Evolutionary conservation across 352 stramenopile genomes (phyloP).

Genomic region (Thalassiosira delicatula): DNA sequence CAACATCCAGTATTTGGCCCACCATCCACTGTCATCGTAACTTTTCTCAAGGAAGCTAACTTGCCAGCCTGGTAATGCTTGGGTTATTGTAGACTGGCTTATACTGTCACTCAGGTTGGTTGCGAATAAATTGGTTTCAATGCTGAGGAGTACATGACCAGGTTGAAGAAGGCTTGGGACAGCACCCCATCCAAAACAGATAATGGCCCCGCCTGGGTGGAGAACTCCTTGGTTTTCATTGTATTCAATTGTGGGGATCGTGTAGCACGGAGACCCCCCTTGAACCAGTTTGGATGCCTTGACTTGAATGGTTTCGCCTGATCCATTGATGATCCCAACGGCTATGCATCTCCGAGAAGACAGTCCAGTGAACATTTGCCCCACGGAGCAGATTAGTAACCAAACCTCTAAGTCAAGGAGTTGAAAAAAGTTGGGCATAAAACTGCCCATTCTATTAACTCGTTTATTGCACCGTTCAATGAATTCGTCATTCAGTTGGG

Average conservation of each 20-base stretch:
- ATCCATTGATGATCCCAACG: constrained; percentile 80
- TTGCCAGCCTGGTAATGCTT: constrained; percentile 69
- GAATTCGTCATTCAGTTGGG: constrained; percentile 68
- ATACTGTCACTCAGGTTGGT: constrained; percentile 71
- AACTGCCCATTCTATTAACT: constrained; percentile 70
- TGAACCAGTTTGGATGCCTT: constrained; percentile 77
- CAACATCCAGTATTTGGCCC: constrained; percentile 84
- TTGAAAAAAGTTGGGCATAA: constrained; percentile 70
- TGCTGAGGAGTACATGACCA: constrained; percentile 77
- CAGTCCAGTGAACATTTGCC: constrained; percentile 76
- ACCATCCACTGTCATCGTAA: constrained; percentile 79
- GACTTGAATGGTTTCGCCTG: constrained; percentile 76
- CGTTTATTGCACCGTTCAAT: constrained; percentile 73
- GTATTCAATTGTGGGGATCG: constrained; percentile 75
- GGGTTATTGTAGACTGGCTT: constrained; percentile 55
- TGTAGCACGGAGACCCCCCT: constrained; percentile 76
- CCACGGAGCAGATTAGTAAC: constrained; percentile 72
- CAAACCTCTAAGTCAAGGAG: constrained; percentile 79
- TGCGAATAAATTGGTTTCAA: constrained; percentile 82
- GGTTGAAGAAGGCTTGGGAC: constrained; percentile 72
- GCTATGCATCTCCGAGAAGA: constrained; percentile 74
- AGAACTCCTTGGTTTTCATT: constrained; percentile 72
- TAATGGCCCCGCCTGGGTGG: constrained; percentile 70
- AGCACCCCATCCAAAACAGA: constrained; percentile 81
- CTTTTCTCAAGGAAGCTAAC: constrained; percentile 81